Conservation (phyloP, 2,329 filamentous ascomycete species). For the Talaromyces islandicus region DNA sequence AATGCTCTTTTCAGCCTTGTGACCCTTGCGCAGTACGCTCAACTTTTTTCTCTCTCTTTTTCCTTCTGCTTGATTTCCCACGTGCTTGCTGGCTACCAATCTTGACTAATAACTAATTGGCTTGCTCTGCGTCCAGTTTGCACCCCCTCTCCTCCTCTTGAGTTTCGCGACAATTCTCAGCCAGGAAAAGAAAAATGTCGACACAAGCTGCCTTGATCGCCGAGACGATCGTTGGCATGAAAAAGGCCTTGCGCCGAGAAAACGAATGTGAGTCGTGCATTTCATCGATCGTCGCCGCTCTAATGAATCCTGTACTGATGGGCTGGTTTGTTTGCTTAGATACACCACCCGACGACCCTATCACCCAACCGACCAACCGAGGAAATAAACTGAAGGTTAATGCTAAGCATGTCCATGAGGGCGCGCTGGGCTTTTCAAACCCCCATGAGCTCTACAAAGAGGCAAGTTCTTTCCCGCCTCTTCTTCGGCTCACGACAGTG, state of each 20-base stretch:
- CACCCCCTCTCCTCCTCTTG: not conserved
- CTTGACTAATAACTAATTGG: not conserved
- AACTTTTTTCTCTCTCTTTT: not conserved
- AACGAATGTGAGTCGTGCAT: conserved; percentile 33
- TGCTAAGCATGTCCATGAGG: conserved; percentile 51
- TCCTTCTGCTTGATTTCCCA: not conserved
- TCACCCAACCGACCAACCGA: conserved; percentile 51
- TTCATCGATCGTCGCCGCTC: not conserved
- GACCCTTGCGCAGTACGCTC: not conserved
- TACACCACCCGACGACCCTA: conserved; percentile 45
- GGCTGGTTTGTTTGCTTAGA: conserved; percentile 18
- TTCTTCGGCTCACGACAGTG: not conserved
- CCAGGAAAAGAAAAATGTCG: conserved; percentile 29
- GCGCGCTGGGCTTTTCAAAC: conserved; percentile 46
- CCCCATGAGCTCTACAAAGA: conserved; percentile 51
- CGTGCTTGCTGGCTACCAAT: not conserved
- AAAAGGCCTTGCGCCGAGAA: conserved; percentile 45
- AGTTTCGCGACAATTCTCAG: not conserved
- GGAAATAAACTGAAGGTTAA: conserved; percentile 58
- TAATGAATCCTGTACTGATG: not conserved
- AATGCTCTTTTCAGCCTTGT: not conserved
- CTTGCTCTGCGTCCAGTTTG: not conserved
- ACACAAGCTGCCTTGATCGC: conserved; percentile 41
- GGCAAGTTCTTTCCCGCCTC: conserved; percentile 32
- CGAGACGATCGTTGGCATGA: conserved; percentile 52